Conservation (phyloP, 192 early-diverging fungal genomes). For the Podila epigama region DNA sequence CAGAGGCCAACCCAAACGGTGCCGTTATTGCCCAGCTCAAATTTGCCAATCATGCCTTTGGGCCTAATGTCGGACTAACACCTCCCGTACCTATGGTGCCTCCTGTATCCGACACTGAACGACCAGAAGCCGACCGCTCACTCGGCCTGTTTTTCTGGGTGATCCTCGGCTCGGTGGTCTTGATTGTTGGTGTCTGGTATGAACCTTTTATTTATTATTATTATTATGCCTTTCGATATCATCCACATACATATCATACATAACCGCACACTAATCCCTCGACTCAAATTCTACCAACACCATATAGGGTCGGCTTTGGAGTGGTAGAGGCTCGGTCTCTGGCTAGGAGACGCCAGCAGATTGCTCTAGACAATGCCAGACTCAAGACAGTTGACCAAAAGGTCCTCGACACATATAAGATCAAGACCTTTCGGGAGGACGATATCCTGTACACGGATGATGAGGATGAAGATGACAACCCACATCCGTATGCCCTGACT, state of each 20-base stretch:
- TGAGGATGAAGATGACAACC: constrained; percentile 7
- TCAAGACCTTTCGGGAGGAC: constrained; percentile 25
- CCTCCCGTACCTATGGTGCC: neutral
- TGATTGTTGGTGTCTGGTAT: constrained; percentile 45
- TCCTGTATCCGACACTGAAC: neutral
- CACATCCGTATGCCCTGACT: too few species aligned
- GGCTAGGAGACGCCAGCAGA: constrained; percentile 15
- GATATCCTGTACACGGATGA: constrained; percentile 34
- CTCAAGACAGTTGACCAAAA: constrained; percentile 35
- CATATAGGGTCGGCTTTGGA: constrained; percentile 32
- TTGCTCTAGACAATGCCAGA: constrained; percentile 27
- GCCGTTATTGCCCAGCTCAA: constrained; percentile 32
- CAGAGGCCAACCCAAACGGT: neutral
- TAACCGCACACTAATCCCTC: too few species aligned
- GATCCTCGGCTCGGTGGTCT: constrained; percentile 21
- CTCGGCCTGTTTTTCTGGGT: constrained; percentile 41
- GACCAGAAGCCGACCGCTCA: constrained; percentile 16
- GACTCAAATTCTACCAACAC: neutral
- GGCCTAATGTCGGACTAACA: neutral
- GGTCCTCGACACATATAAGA: constrained; percentile 25
- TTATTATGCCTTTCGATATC: neutral
- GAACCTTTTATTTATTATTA: neutral
- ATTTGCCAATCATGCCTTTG: constrained; percentile 13
- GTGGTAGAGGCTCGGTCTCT: constrained; percentile 38
- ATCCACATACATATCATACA: too few species aligned